Evolutionary conservation across 2,329 filamentous ascomycete genomes (phyloP).

Genomic region (Dactylellina cionopaga): DNA sequence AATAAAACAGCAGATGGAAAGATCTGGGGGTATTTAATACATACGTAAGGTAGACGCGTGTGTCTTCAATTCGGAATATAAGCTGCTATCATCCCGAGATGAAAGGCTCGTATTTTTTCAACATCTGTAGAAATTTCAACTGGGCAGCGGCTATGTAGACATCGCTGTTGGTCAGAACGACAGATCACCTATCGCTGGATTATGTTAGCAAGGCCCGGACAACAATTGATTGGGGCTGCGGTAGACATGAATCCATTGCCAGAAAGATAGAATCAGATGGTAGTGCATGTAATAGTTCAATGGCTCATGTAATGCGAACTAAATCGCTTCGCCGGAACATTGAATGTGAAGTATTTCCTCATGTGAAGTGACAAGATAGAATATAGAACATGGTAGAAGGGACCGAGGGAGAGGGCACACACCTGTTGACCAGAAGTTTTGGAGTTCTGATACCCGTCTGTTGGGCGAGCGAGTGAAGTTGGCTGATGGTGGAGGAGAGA

Average conservation of each 20-base stretch:
- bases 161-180: slow-evolving; percentile 44
- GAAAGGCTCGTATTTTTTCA: not conserved
- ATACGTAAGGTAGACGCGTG: slow-evolving; percentile 11
- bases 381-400: not conserved
- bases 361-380: slow-evolving; percentile 27
- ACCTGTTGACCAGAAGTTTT: slow-evolving; percentile 40
- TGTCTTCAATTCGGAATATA: not conserved
- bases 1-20: not conserved
- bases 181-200: slow-evolving; percentile 27
- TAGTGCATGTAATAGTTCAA: slow-evolving; percentile 54
- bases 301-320: slow-evolving; percentile 50
- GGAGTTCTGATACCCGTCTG: too few species aligned
- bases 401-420: not conserved
- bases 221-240: not conserved
- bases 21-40: not conserved
- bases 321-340: slow-evolving; percentile 52
- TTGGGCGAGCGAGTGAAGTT: slow-evolving; percentile 2
- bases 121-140: slow-evolving; percentile 4
- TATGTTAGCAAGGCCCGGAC: slow-evolving; percentile 9
- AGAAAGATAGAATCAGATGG: slow-evolving; percentile 43
- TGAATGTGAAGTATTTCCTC: slow-evolving; percentile 52
- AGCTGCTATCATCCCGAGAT: slow-evolving; percentile 15
- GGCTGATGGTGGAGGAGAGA: slow-evolving; percentile 18
- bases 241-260: slow-evolving; percentile 12
- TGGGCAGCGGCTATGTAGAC: slow-evolving; percentile 38